Evolutionary conservation across 148 eudicot genomes (phyloP), one percentile per base, ranked within the genome.

Genomic region (Rhododendron williamsianum): DNA sequence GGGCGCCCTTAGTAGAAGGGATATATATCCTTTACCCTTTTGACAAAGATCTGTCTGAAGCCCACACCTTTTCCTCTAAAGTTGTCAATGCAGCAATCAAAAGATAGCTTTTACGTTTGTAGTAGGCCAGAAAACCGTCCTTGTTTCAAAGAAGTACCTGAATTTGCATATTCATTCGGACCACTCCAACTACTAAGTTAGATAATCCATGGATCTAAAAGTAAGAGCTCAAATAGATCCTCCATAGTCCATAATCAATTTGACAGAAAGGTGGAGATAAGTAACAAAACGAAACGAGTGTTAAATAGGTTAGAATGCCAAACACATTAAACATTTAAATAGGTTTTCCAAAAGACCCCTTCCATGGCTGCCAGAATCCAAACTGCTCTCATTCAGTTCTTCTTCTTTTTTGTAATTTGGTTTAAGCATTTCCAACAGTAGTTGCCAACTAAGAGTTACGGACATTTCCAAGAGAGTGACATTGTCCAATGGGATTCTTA

Each of bases 191-290:
- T 25, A 4, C 30, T 25, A 49, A 27, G 38, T 79, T 4, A 52
- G 82, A 49, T 12, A 33, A 49, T 48, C 60, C 36, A 27, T 12
- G 58, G 41, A 79, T 27, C 58, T 78, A 10, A 78, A 27, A 43
- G 46, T 69, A 60, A 82, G 48, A 76, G 52, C 52, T 21, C 12
- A 82, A 43, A 67, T 67, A 46, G 38, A 45, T 83, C 78, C 76
- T 38, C 76, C 76, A 25, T 18, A 52, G n/a, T 58, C n/a, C 65
- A 60, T 43, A 82, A 82, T 41, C 72, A 81, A 81, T 19, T 81
- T 56, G 71, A 56, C 30, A 54, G 43, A 19, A 35, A 56, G 46
- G 43, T 56, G 45, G 71, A 35, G 49, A 35, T 38, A 56, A 9
- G 49, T 23, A 41, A 35, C 13, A n/a, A 33, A 65, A 49, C 13